Evolutionary conservation across 2,329 filamentous ascomycete genomes (phyloP), one percentile per base, ranked within the genome.

Genomic region (Chaetomium olivaceum): DNA sequence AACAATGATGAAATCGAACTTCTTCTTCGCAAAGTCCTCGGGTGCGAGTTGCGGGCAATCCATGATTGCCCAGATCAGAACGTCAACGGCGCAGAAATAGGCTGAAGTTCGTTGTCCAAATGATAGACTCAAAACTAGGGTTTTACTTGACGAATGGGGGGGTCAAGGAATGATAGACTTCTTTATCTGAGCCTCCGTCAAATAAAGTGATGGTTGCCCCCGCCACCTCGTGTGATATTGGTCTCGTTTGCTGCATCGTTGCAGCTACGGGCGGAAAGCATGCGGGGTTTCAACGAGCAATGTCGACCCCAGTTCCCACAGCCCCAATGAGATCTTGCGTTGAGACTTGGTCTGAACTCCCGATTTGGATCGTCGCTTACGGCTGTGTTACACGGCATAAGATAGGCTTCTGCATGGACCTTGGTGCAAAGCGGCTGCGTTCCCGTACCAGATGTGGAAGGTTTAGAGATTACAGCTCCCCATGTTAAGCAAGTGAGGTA

Each of bases 1-100:
- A 25, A 85, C 74, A 63, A 87, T 72, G 48, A 85, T 50, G 67
- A 71, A 73, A 61, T 73, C 72, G 54, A 71, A 73, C 2, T 31
- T 19, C 46, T 21, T 66, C 11, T 23, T 16, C 29, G 64, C 61
- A 51, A 73, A 71, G 4, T 57, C 60, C 14, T 64, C 64, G 7
- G 62, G 63, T 11, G 51, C 57, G 16, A 11, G 36, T 14, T 33
- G 33, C 6, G 33, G 50, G 7, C 11, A n/a, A 16, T 55, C 59
- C 59, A 62, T 62, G 33, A 33, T 19, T 23, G 5, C 5, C 27
- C 33, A 36, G 11, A 9, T 36, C 11, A 9, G 33, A 36, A 36
- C 33, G 11, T 1, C 9, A 11, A 36, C 9, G 2, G 33, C 9
- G 33, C 9, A 33, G 7, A 9, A 11, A 33, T 33, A 7, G 7